phyloP scores from a whole-genome alignment of 805 yeast genomes.

The Cyberlindnera bimundalis region DNA sequence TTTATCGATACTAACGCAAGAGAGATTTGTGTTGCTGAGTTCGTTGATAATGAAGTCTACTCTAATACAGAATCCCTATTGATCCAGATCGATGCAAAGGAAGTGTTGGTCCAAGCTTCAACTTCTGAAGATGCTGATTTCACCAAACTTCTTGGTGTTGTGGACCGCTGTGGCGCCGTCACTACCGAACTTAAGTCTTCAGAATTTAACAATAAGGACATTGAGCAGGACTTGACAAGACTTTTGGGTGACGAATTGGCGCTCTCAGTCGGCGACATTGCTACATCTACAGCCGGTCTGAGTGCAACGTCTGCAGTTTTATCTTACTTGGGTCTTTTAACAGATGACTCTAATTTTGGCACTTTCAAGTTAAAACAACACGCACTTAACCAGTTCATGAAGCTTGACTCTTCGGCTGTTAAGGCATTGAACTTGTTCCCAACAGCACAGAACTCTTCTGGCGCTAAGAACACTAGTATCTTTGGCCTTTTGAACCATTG shows the following conservation, averaged over 20 bases:
- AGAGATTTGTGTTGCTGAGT: slow-evolving; percentile 69
- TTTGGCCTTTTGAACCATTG: slow-evolving; percentile 86
- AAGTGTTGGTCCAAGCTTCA: slow-evolving; percentile 58
- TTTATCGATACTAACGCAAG: slow-evolving; percentile 71
- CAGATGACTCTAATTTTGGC: slow-evolving; percentile 53
- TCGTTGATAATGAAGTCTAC: slow-evolving; percentile 82
- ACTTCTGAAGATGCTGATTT: slow-evolving; percentile 47
- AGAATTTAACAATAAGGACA: slow-evolving; percentile 60
- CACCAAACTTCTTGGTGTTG: slow-evolving; percentile 62
- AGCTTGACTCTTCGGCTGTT: slow-evolving; percentile 86
- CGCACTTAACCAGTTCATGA: slow-evolving; percentile 77
- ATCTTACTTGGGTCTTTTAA: slow-evolving; percentile 60
- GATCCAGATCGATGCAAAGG: slow-evolving; percentile 88
- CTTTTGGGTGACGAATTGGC: slow-evolving; percentile 56
- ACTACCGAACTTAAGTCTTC: slow-evolving; percentile 55
- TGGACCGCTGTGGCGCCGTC: slow-evolving; percentile 77
- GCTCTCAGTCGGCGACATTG: slow-evolving; percentile 53
- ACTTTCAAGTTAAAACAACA: slow-evolving; percentile 58
- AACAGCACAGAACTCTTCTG: slow-evolving; percentile 26
- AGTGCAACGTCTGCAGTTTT: slow-evolving; percentile 67
- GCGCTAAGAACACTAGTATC: slow-evolving; percentile 53
- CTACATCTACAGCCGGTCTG: slow-evolving; percentile 49
- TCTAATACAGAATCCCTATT: slow-evolving; percentile 83
- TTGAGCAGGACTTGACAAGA: slow-evolving; percentile 75
- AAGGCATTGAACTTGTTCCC: slow-evolving; percentile 88